Evolutionary conservation across 306 rosid species (phyloP).

Genomic region (Chamaecrista fasciculata): DNA sequence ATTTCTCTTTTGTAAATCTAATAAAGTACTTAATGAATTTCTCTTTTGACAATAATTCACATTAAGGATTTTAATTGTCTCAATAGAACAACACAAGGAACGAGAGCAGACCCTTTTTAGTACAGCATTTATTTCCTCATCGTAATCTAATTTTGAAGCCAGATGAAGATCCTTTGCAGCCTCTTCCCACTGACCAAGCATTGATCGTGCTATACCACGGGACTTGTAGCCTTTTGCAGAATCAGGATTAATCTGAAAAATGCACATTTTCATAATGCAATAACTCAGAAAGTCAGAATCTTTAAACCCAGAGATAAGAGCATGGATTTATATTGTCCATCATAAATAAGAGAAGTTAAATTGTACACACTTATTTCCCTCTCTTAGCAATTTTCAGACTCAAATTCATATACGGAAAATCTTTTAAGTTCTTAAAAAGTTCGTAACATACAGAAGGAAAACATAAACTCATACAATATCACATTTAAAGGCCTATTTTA

Average conservation of each 20-base stretch:
- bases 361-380: no score
- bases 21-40: neutral
- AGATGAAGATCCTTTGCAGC: slow-evolving; percentile 85
- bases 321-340: no score
- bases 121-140: slow-evolving; percentile 74
- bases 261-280: neutral
- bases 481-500: slow-evolving; percentile 6
- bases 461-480: neutral
- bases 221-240: slow-evolving; percentile 89
- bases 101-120: slow-evolving; percentile 66
- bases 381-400: neutral
- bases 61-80: neutral
- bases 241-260: slow-evolving; percentile 74
- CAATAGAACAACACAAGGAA: neutral
- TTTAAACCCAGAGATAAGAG: no score
- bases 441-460: neutral
- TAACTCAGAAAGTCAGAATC: neutral
- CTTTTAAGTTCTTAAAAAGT: neutral
- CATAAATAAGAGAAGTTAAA: no score
- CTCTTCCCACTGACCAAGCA: slow-evolving; percentile 85
- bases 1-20: no score
- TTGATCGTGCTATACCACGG: slow-evolving; percentile 70
- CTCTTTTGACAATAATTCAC: neutral
- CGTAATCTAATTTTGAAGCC: slow-evolving; percentile 72
- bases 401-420: no score